Base-by-base conservation (phyloP, 2,329 filamentous ascomycete species). In the Magnaporthiopsis poae region DNA sequence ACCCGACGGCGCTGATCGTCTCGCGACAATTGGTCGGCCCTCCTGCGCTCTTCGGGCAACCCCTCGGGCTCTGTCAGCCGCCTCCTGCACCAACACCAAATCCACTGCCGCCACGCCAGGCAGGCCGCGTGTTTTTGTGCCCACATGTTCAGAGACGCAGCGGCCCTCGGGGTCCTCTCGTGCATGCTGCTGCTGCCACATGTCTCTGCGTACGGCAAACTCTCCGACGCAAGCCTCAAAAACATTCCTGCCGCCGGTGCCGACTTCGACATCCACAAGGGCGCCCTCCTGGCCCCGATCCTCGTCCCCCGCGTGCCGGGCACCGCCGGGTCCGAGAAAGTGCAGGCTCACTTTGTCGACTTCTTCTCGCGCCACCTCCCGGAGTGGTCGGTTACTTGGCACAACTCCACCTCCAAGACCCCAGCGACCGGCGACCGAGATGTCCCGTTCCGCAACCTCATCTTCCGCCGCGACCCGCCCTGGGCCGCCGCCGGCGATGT, bases 381-480 rank as follows among this genome's bases (percentile, higher is more conserved):
- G 0, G 79, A 85, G 52, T 99, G 95, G 95, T 84, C 80, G 5
- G 76, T 96, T 61, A 83, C 88, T 63, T 91, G 91, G 79, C 94
- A 99, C 74, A 98, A 98, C 77, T 92, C 90, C n/a, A 94, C 91
- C 0, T 85, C 88, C 35, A 90, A 83, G 70, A 98, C 94, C 0
- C 94, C 94, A 0, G 85, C 86, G 0, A 91, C 90, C 0, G 87
- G 88, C 7, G 82, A 87, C 67, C 82, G 82, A 66, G 82, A 90
- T 8, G 81, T 98, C 0, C 91, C 92, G 0, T 98, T 99, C 75
- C 81, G 86, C 66, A 99, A 97, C 74, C 81, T 98, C 67, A 90
- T 98, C 68, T 88, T 94, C 67, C 89, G 87, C 52, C 86, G 93
- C 66, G 94, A 98, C 76, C 95, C 95, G 64, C 95, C 95, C 1